Evolutionary conservation across 2,329 filamentous ascomycete genomes (phyloP), one percentile per base, ranked within the genome.

Genomic region (Ascochyta koolunga): DNA sequence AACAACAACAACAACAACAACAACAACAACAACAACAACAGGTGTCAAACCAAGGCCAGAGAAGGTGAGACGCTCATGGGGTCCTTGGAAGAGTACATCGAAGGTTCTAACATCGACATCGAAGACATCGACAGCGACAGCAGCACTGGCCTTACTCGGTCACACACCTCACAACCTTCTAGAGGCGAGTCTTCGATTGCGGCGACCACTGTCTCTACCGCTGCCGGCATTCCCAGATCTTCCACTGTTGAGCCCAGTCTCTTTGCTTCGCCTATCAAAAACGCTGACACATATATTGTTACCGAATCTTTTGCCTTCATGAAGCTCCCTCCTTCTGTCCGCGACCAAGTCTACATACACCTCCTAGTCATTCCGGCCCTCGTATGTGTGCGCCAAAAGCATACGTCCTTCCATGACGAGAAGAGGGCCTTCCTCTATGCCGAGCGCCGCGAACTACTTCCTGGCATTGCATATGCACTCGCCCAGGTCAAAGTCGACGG

Each of bases 301-400:
- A 35, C 35, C 5, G 16, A 37, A 1, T 50, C 59, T 0, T 67
- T 68, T 13, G 50, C 52, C 0, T 68, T 72, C 53, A 37, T 69
- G 43, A 50, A 54, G 9, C 56, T 73, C 0, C 67, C 70, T 0
- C 21, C 62, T 3, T 50, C 47, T 2, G 32, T 69, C 15, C 60
- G 68, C 39, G 57, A 65, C 7, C 54, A 27, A 5, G 43, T 71
- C 24, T 72, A 69, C 46, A 8, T 42, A 4, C 45, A 64, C 15
- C 54, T 72, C 22, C 57, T 71, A 2, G 56, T 63, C 2, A 45
- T 70, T 2, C 66, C 66, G 0, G 67, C 51, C 5, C 24, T 71
- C 2, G 63, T 71, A 24, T 67, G 64, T 40, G 46, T 68, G 11
- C 60, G 63, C 5, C 70, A 72, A 29, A 70, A 69, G 9, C 58